Conservation (phyloP, 2,329 filamentous ascomycete species). For the Sarocladiaceae sp. region DNA sequence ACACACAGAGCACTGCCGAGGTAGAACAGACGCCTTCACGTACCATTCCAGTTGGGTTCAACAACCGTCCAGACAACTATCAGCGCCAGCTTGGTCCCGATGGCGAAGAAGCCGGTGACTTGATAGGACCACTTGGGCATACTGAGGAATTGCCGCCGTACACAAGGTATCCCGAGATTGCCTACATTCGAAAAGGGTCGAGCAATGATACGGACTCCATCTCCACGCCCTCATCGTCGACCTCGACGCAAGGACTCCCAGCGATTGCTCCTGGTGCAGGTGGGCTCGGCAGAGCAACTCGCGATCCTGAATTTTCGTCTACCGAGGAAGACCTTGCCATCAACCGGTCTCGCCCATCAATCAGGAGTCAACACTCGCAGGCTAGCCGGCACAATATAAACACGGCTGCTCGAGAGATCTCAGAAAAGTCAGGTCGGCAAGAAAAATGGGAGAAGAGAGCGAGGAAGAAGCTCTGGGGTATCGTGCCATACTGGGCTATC, state of each 20-base stretch:
- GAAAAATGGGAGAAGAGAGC: slow-evolving; percentile 50
- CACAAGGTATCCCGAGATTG: slow-evolving; percentile 79
- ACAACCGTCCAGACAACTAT: slow-evolving; percentile 61
- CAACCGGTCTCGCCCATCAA: slow-evolving; percentile 46
- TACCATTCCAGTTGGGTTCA: slow-evolving; percentile 69
- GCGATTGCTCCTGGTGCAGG: slow-evolving; percentile 49
- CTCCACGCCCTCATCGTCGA: slow-evolving; percentile 10
- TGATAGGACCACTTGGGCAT: slow-evolving; percentile 84
- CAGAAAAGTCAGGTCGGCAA: slow-evolving; percentile 42
- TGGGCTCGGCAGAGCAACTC: slow-evolving; percentile 55
- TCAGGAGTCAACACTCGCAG: slow-evolving; percentile 33
- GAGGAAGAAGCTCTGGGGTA: slow-evolving; percentile 51
- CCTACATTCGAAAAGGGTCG: slow-evolving; percentile 48
- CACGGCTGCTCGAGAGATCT: slow-evolving; percentile 37
- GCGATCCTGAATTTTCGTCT: slow-evolving; percentile 60
- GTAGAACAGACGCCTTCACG: slow-evolving; percentile 38
- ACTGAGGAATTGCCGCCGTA: slow-evolving; percentile 91
- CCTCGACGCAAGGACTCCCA: neutral
- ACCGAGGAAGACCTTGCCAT: slow-evolving; percentile 48
- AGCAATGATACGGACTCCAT: slow-evolving; percentile 1
- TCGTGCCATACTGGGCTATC: slow-evolving; percentile 60
- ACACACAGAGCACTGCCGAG: slow-evolving; percentile 69
- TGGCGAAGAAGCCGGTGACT: slow-evolving; percentile 80
- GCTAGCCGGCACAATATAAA: slow-evolving; percentile 52
- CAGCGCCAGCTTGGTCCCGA: slow-evolving; percentile 71